Evolutionary conservation across 345 rosid genomes (phyloP).

Genomic region (Mangifera indica): DNA sequence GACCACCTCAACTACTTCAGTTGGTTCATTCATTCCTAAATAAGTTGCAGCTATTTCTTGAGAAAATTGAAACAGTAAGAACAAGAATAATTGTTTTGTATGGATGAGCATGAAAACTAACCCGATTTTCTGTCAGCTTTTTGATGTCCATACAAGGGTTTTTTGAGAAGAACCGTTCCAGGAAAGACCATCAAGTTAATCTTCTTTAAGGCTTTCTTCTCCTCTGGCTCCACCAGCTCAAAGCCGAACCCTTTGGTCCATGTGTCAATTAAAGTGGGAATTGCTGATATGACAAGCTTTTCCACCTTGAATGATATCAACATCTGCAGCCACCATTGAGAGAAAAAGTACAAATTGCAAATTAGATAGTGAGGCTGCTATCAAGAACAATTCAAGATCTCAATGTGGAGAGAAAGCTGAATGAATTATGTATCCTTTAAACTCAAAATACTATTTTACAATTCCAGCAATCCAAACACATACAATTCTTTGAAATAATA

Average conservation of each 20-base stretch:
- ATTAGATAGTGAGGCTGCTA: background rate
- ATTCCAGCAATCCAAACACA: background rate
- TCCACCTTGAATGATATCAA: conserved; percentile 75
- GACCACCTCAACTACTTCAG: conserved; percentile 16
- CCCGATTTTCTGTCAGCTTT: conserved; percentile 38
- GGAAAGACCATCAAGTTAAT: conserved; percentile 89
- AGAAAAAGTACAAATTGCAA: background rate
- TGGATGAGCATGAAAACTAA: conserved; percentile 12
- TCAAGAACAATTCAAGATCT: background rate
- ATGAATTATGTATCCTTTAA: no score
- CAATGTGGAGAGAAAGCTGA: background rate
- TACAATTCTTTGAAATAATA: background rate
- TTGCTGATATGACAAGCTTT: conserved; percentile 83
- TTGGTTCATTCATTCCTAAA: conserved; percentile 6
- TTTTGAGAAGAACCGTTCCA: conserved; percentile 67
- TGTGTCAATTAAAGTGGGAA: conserved; percentile 76
- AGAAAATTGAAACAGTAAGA: conserved; percentile 4
- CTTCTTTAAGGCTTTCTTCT: conserved; percentile 53
- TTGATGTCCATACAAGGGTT: conserved; percentile 38
- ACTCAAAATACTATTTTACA: background rate
- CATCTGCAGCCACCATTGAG: conserved; percentile 48
- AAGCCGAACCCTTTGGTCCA: conserved; percentile 92
- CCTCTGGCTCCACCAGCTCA: conserved; percentile 48
- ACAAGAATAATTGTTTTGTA: background rate
- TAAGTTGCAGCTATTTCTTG: background rate